Percentiles rank a stretch among this genome's conserved stretches.
Conservation (phyloP, 805 yeast species). For the Yarrowia sp. region DNA sequence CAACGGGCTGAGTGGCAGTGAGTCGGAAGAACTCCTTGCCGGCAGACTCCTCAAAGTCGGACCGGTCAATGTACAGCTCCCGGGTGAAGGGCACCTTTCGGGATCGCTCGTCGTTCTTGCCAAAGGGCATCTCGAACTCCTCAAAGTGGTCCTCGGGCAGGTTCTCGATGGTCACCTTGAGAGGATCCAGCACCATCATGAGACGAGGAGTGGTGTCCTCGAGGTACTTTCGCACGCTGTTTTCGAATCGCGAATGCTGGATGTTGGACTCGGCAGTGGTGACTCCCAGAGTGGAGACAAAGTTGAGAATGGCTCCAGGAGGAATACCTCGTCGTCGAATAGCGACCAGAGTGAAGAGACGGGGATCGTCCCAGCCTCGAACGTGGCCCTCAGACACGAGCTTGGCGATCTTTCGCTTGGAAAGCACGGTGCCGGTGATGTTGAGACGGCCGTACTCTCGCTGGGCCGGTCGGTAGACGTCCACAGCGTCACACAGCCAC, state of each 20-base stretch:
- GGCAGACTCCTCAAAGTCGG: conserved; percentile 75
- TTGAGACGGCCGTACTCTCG: conserved; percentile 97
- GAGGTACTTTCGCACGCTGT: conserved; percentile 82
- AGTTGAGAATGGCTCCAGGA: conserved; percentile 94
- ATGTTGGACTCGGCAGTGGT: conserved; percentile 92
- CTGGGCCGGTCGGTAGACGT: conserved; percentile 97
- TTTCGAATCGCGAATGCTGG: conserved; percentile 88
- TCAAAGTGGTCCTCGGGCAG: conserved; percentile 77
- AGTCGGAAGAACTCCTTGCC: conserved; percentile 84
- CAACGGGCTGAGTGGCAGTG: conserved; percentile 94
- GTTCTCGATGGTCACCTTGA: conserved; percentile 82
- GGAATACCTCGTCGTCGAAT: conserved; percentile 97
- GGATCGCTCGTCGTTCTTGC: conserved; percentile 75
- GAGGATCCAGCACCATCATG: conserved; percentile 90
- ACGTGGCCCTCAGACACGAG: conserved; percentile 82
- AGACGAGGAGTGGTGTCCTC: conserved; percentile 93
- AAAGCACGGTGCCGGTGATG: conserved; percentile 90
- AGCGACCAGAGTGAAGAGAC: conserved; percentile 92
- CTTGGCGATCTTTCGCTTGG: conserved; percentile 95
- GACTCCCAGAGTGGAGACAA: conserved; percentile 94
- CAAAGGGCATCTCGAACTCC: conserved; percentile 80
- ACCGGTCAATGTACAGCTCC: conserved; percentile 80
- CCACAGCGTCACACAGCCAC: conserved; percentile 96
- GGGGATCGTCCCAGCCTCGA: conserved; percentile 98
- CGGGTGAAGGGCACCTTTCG: conserved; percentile 79